Evolutionary conservation across 495 filamentous ascomycete genomes (phyloP).

Genomic region (Tuber umbilicatum): DNA sequence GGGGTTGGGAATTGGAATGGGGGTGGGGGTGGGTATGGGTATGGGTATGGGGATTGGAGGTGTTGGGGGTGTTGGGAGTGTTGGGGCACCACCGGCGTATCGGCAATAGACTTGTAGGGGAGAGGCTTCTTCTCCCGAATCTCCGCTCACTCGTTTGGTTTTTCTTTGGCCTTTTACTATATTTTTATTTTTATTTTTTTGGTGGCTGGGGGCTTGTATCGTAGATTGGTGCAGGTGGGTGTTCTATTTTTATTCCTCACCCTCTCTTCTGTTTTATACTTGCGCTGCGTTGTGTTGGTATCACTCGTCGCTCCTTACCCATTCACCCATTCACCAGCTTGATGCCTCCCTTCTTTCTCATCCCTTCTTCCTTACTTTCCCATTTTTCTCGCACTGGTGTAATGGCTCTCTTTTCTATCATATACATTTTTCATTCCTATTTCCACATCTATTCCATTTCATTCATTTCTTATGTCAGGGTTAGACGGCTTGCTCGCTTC

Average conservation of each 20-base stretch:
- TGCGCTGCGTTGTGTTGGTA: background rate
- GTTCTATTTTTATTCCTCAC: background rate
- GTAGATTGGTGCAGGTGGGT: background rate
- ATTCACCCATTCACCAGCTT: background rate
- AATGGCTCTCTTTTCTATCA: background rate
- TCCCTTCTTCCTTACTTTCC: background rate
- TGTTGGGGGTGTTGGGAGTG: background rate
- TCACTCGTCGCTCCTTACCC: background rate
- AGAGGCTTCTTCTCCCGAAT: background rate
- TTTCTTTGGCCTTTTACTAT: background rate
- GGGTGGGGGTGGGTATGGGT: background rate
- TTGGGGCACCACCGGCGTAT: constrained; percentile 42
- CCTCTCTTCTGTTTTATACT: background rate
- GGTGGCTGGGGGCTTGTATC: background rate
- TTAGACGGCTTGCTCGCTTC: background rate
- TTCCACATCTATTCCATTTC: background rate
- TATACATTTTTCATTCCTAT: background rate
- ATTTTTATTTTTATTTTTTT: background rate
- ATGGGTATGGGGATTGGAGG: too few species aligned
- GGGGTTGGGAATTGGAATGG: constrained; percentile 34
- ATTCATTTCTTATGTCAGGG: background rate
- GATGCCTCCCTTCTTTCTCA: background rate
- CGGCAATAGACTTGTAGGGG: background rate
- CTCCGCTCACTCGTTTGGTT: background rate
- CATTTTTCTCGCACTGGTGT: background rate